Percentiles rank a stretch among this genome's conserved stretches.
These are phyloP conservation scores for Histomonas meleagridis DNA, from an alignment of 208 protist genomes.

Conservation along the genomic window DNA sequence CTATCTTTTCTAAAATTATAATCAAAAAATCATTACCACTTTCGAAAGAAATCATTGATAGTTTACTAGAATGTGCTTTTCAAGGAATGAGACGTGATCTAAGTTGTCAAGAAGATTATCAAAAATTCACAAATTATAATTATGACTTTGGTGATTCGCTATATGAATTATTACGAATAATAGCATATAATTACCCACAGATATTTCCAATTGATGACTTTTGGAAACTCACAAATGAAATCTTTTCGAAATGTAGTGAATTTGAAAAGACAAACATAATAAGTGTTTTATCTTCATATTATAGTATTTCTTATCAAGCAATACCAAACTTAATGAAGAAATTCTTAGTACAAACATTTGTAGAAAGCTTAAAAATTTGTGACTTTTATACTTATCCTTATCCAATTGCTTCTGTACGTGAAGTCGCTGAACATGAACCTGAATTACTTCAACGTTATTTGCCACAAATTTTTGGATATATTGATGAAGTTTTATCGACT, in stretches of 20 bases:
- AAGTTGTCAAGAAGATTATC: background rate
- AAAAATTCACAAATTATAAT: background rate
- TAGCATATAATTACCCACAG: background rate
- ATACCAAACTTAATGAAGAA: background rate
- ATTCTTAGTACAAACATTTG: background rate
- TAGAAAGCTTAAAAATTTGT: background rate
- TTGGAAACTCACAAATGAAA: background rate
- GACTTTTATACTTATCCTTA: background rate
- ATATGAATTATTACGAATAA: background rate
- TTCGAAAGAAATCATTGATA: background rate
- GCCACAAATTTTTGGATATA: background rate
- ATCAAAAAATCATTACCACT: background rate
- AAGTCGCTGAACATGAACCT: background rate
- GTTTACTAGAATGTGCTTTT: background rate
- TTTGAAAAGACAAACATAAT: background rate
- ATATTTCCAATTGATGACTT: background rate
- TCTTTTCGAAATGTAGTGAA: background rate
- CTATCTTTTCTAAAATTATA: background rate
- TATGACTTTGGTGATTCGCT: background rate
- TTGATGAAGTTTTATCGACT: background rate
- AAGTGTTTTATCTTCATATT: background rate
- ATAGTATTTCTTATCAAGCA: background rate
- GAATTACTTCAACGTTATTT: background rate
- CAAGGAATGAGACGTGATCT: background rate
- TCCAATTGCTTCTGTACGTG: background rate